Percentiles rank a stretch among this genome's conserved stretches.
phyloP scores from a whole-genome alignment of 352 stramenopile species.

The Globisporangium iwayamae region DNA sequence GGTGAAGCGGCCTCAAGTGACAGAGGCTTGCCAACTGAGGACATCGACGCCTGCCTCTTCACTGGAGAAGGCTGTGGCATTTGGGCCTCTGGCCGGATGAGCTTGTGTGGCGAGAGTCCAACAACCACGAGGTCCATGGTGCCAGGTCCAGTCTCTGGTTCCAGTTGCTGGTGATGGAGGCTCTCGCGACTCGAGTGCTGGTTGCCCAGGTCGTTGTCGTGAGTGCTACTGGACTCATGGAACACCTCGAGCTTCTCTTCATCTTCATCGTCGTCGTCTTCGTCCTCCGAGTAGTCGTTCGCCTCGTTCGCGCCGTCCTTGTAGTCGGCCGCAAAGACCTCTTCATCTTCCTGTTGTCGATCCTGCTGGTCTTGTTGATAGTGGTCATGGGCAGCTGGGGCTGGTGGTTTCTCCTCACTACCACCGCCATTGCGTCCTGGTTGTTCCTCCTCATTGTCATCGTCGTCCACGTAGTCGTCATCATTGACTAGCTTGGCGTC shows the following conservation, averaged over 20 bases:
- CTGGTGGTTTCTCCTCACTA: neutral
- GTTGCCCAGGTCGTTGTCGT: slow-evolving; percentile 14
- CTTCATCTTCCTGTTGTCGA: slow-evolving; percentile 14
- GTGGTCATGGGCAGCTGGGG: neutral
- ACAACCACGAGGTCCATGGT: slow-evolving; percentile 34
- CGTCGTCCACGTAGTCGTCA: slow-evolving; percentile 12
- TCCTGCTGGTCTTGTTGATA: slow-evolving; percentile 19
- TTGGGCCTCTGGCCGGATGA: slow-evolving; percentile 4
- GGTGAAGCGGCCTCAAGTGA: neutral
- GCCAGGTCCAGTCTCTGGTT: slow-evolving; percentile 7
- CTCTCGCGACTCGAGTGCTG: slow-evolving; percentile 14
- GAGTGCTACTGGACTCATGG: slow-evolving; percentile 2
- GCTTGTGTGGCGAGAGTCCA: slow-evolving; percentile 34
- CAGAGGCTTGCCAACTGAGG: neutral
- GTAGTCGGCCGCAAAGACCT: slow-evolving; percentile 23
- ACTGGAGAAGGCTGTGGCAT: slow-evolving; percentile 15
- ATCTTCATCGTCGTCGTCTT: slow-evolving; percentile 25
- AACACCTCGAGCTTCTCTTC: slow-evolving; percentile 49
- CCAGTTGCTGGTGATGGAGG: neutral
- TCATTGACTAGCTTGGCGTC: slow-evolving; percentile 21
- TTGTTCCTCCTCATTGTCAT: neutral
- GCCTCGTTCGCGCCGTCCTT: neutral
- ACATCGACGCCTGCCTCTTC: slow-evolving; percentile 12
- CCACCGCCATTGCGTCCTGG: neutral
- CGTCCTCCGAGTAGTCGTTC: slow-evolving; percentile 8